These are phyloP conservation scores for Hydrangea macrophylla DNA, from an alignment of 148 eudicot genomes.

Conservation along the genomic window DNA sequence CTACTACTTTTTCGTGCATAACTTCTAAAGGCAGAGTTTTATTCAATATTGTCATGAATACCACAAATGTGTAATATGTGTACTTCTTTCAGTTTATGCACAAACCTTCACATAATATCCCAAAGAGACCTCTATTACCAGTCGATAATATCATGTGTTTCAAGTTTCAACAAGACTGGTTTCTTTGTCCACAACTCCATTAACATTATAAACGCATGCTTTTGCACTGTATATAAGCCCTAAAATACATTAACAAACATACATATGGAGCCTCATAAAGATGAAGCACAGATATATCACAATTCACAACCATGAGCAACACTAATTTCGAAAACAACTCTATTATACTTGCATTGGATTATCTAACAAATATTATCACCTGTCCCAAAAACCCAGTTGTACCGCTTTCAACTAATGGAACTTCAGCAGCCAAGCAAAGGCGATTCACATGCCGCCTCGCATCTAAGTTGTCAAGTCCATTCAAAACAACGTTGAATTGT, in stretches of 20 bases:
- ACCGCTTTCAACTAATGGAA: slow-evolving; percentile 89
- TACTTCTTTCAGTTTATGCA: neutral
- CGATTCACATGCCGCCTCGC: slow-evolving; percentile 98
- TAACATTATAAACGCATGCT: neutral
- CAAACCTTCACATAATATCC: neutral
- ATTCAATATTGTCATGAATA: no score
- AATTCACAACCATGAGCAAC: neutral
- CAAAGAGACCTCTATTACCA: neutral
- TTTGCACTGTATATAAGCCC: no score
- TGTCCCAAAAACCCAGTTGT: slow-evolving; percentile 96
- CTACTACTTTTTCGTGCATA: no score
- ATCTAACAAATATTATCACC: slow-evolving; percentile 31
- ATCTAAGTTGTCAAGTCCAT: slow-evolving; percentile 95
- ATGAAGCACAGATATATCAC: neutral
- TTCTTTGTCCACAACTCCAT: neutral
- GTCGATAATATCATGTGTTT: neutral
- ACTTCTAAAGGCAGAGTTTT: no score
- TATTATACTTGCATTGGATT: neutral
- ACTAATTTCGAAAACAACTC: neutral
- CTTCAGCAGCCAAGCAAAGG: slow-evolving; percentile 88
- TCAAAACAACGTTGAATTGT: slow-evolving; percentile 81
- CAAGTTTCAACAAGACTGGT: neutral
- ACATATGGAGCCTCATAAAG: no score
- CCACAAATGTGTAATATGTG: neutral
- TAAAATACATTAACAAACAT: no score